phyloP scores from a whole-genome alignment of 2,329 filamentous ascomycete genomes.

The Colletotrichum sp. region DNA sequence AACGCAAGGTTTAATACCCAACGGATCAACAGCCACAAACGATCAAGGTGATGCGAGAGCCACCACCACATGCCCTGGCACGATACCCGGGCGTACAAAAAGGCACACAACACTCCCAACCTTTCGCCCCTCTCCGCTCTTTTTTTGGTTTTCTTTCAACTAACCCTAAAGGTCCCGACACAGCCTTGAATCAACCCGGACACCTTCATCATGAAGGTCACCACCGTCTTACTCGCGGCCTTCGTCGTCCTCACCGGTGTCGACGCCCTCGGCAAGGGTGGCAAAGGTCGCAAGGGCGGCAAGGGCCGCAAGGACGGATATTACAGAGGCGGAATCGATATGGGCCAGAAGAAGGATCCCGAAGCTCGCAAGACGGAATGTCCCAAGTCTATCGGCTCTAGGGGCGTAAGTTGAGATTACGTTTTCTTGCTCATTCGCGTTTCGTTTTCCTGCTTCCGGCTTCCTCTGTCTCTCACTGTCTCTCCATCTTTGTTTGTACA shows the following conservation, averaged over 20 bases:
- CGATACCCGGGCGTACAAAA: background rate
- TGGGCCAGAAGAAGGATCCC: background rate
- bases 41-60: background rate
- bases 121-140: background rate
- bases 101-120: background rate
- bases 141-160: background rate
- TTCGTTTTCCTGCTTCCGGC: background rate
- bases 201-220: background rate
- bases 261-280: no score
- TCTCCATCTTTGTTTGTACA: background rate
- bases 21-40: background rate
- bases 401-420: background rate
- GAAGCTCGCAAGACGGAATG: background rate
- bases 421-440: background rate
- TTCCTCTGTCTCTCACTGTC: background rate
- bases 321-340: no score
- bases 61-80: background rate
- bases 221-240: background rate
- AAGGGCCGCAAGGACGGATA: no score
- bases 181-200: background rate
- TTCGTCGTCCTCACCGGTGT: background rate
- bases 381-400: background rate
- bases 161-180: background rate
- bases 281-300: no score
- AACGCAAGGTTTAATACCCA: background rate